Evolutionary conservation across 2,329 filamentous ascomycete species (phyloP).

Genomic region (Mycosphaerella sp.): DNA sequence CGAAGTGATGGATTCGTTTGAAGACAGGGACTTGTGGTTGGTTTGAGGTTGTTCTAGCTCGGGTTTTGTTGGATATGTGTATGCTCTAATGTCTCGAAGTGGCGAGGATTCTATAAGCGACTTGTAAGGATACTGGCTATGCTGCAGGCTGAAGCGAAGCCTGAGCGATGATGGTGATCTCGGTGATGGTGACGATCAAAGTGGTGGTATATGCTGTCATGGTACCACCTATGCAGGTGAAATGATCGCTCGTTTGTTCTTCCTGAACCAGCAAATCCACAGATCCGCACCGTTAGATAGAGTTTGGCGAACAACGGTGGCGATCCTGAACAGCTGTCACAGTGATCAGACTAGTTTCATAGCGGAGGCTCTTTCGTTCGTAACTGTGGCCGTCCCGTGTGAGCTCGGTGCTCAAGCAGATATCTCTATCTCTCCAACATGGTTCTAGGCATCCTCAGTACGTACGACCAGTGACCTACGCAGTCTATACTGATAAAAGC

Average conservation of each 20-base stretch:
- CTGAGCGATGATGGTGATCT: too few relatives aligned
- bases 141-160: too few relatives aligned
- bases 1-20: not conserved
- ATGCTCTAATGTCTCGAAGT: too few relatives aligned
- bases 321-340: not conserved
- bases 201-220: constrained; percentile 1
- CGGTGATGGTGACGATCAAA: not conserved
- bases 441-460: constrained; percentile 13
- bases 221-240: not conserved
- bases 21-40: not conserved
- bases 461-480: not conserved
- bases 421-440: not conserved
- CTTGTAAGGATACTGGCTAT: too few relatives aligned
- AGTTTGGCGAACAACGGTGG: not conserved
- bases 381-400: not conserved
- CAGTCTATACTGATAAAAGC: not conserved
- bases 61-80: too few relatives aligned
- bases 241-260: not conserved
- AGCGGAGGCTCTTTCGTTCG: not conserved
- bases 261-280: constrained; percentile 3
- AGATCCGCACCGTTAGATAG: not conserved
- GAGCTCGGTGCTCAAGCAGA: not conserved
- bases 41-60: too few relatives aligned
- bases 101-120: too few relatives aligned
- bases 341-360: not conserved